Conservation (phyloP, 441 rosid species). For the Pelargonium citronellum region DNA sequence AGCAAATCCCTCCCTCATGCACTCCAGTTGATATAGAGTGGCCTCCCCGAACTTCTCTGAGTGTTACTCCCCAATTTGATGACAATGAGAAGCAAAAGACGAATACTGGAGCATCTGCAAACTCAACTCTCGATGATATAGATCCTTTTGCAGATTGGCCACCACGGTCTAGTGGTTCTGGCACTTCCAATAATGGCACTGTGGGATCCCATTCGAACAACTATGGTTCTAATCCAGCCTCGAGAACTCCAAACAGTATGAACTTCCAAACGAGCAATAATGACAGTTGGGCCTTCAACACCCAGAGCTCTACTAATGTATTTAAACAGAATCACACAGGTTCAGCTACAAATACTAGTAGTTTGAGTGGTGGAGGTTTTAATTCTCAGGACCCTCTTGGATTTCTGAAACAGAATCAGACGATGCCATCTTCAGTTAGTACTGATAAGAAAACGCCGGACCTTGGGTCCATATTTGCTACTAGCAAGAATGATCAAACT, state of each 20-base stretch:
- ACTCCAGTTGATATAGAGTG: constrained; percentile 75
- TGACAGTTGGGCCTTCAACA: constrained; percentile 50
- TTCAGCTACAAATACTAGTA: constrained; percentile 29
- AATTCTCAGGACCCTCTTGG: constrained; percentile 46
- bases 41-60: constrained; percentile 65
- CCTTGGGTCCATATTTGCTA: constrained; percentile 65
- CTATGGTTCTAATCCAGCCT: not conserved
- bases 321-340: constrained; percentile 22
- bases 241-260: constrained; percentile 15
- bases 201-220: not conserved
- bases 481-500: constrained; percentile 49
- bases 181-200: not conserved
- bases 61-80: constrained; percentile 27
- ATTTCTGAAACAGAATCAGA: constrained; percentile 50
- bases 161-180: not conserved
- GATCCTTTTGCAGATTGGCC: constrained; percentile 68
- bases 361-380: constrained; percentile 25
- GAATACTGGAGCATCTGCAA: constrained; percentile 36
- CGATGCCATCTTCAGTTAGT: constrained; percentile 31
- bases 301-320: not conserved
- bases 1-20: constrained; percentile 44
- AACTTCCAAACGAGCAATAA: constrained; percentile 30
- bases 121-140: constrained; percentile 52
- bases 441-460: constrained; percentile 47
- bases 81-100: constrained; percentile 31